These are phyloP conservation scores for Chlamydomonas schloesseri DNA, from an alignment of 139 green algal species.

Conservation along the genomic window DNA sequence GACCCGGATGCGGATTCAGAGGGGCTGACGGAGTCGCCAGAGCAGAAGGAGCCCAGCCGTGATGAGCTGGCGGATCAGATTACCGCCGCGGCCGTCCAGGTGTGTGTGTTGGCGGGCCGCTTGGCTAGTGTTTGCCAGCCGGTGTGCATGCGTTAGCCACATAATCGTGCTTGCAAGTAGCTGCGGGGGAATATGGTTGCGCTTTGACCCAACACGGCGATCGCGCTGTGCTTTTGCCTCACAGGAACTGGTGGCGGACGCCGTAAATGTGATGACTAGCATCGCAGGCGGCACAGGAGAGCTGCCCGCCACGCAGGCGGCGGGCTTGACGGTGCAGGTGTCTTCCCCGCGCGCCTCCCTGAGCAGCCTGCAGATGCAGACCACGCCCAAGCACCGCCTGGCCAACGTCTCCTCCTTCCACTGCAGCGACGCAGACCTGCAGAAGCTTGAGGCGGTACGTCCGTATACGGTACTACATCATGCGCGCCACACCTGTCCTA, in stretches of 20 bases:
- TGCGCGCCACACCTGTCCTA: too few species aligned
- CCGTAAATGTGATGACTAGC: slow-evolving; percentile 10
- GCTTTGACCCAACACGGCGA: too few species aligned
- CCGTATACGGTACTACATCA: too few species aligned
- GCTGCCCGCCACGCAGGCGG: background rate
- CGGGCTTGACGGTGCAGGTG: too few species aligned
- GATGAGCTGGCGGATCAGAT: slow-evolving; percentile 22
- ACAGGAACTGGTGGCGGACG: slow-evolving; percentile 34
- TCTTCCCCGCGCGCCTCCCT: background rate
- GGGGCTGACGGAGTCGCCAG: background rate
- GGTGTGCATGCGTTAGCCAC: too few species aligned
- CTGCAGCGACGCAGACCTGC: background rate
- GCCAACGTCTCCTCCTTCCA: background rate
- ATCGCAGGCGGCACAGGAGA: background rate
- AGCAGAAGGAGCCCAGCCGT: background rate
- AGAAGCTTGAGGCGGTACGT: background rate
- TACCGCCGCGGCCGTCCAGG: slow-evolving; percentile 14
- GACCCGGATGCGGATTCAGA: too few species aligned
- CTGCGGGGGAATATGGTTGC: background rate
- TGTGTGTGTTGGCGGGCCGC: background rate
- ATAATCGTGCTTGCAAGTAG: too few species aligned
- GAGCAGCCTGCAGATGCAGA: background rate
- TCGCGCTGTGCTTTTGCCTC: too few species aligned
- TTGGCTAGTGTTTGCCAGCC: too few species aligned
- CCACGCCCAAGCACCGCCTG: background rate